Evolutionary conservation across 345 rosid genomes (phyloP).

Genomic region (Camelina neglecta): DNA sequence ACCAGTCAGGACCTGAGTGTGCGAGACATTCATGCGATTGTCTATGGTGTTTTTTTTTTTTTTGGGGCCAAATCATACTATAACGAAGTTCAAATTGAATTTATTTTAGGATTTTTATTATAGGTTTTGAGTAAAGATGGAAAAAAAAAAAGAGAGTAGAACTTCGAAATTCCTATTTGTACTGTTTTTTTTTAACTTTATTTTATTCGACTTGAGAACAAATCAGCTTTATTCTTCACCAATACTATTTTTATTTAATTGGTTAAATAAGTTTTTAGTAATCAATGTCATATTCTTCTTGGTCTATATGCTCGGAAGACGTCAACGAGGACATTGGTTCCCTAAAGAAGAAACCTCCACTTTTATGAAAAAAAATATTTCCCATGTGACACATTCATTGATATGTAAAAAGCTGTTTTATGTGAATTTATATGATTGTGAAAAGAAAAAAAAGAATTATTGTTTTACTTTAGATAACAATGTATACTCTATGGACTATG

Average conservation of each 20-base stretch:
- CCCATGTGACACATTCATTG: conserved; percentile 41
- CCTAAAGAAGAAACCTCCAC: conserved; percentile 46
- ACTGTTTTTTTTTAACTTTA: neutral
- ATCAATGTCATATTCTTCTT: conserved; percentile 14
- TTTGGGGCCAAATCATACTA: too few species aligned
- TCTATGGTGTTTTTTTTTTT: neutral
- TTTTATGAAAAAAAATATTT: conserved; percentile 18
- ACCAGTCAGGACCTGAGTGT: neutral
- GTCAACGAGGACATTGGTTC: conserved; percentile 44
- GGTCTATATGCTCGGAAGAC: conserved; percentile 13
- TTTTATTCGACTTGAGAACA: neutral
- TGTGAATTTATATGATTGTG: conserved; percentile 28
- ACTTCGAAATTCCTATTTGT: neutral
- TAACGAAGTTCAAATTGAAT: neutral
- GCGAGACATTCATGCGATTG: neutral
- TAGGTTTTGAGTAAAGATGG: neutral
- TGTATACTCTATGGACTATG: neutral
- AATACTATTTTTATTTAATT: conserved; percentile 5
- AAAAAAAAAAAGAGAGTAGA: neutral
- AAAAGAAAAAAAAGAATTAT: neutral
- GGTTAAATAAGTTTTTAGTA: neutral
- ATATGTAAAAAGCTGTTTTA: conserved; percentile 35
- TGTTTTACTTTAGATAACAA: conserved; percentile 29
- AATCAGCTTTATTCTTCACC: neutral
- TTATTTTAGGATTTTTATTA: neutral